A percentile compares a stretch with the other conserved stretches of the same genome.
phyloP scores from a whole-genome alignment of 768 basidiomycete species.

The Leccinum barrowsii region DNA sequence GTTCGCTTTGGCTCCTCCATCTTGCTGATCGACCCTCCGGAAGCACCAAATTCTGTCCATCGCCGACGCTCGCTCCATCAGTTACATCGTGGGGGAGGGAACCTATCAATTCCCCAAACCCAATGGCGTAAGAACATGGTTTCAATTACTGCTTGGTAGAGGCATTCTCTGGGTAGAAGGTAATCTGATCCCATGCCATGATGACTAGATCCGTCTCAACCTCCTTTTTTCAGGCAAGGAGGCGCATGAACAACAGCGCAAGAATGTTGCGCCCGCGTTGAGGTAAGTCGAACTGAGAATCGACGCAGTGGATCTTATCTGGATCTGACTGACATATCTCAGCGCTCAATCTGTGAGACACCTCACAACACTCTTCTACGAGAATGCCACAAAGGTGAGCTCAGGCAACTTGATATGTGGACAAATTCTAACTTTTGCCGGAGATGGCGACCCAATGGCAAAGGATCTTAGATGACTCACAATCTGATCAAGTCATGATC shows the following conservation, averaged over 20 bases:
- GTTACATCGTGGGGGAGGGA: slow-evolving; percentile 51
- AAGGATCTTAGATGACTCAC: slow-evolving; percentile 40
- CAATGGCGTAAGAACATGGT: slow-evolving; percentile 61
- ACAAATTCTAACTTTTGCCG: slow-evolving; percentile 4
- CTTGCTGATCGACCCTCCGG: slow-evolving; percentile 6
- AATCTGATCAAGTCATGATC: slow-evolving; percentile 41
- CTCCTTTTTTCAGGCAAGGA: slow-evolving; percentile 40
- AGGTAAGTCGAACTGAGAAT: slow-evolving; percentile 36
- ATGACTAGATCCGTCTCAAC: background rate
- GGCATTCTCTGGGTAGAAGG: slow-evolving; percentile 70
- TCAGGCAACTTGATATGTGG: background rate
- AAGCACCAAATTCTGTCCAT: slow-evolving; percentile 59
- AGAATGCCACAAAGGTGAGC: slow-evolving; percentile 45
- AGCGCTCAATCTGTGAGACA: slow-evolving; percentile 54
- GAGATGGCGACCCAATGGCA: slow-evolving; percentile 50
- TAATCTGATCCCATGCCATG: slow-evolving; percentile 16
- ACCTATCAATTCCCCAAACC: slow-evolving; percentile 62
- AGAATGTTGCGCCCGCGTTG: slow-evolving; percentile 51
- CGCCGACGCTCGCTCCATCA: slow-evolving; percentile 50
- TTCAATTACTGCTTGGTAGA: slow-evolving; percentile 55
- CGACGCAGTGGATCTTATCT: background rate
- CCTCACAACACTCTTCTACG: slow-evolving; percentile 49
- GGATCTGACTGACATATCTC: slow-evolving; percentile 1
- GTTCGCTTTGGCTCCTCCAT: slow-evolving; percentile 2
- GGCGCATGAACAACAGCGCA: slow-evolving; percentile 54